phyloP scores from a whole-genome alignment of 2,329 filamentous ascomycete species.

The Neonectria faginata region DNA sequence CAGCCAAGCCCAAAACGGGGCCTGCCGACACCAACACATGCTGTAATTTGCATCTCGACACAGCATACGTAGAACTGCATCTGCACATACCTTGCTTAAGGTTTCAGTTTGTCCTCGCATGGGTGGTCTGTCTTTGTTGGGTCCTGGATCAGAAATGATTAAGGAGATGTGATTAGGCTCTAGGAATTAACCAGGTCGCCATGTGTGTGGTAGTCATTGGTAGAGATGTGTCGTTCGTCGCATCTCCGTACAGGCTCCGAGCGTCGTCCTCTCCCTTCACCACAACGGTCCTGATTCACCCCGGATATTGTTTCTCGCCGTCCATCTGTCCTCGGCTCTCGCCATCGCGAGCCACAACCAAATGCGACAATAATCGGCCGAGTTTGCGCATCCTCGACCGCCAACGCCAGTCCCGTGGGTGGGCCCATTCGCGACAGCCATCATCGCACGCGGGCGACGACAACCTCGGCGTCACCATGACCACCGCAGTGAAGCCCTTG shows the following conservation, averaged over 20 bases:
- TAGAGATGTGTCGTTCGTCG: too few relatives aligned
- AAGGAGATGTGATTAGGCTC: too few relatives aligned
- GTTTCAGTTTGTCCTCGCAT: too few relatives aligned
- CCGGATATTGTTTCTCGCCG: neutral
- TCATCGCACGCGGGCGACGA: constrained; percentile 2
- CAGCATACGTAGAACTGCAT: too few relatives aligned
- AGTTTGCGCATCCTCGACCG: neutral
- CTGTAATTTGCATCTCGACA: too few relatives aligned
- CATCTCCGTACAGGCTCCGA: neutral
- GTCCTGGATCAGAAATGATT: too few relatives aligned
- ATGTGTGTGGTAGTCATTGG: neutral
- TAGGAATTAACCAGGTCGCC: too few relatives aligned
- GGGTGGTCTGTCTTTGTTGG: too few relatives aligned
- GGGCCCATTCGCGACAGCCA: constrained; percentile 13
- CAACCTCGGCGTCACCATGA: neutral
- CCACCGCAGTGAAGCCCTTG: neutral
- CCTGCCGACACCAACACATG: too few relatives aligned
- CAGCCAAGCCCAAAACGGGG: too few relatives aligned
- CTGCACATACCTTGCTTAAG: too few relatives aligned
- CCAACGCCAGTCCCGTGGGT: neutral
- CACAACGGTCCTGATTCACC: neutral
- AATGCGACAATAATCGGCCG: neutral
- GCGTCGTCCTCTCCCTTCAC: too few relatives aligned
- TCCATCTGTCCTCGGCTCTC: constrained; percentile 6
- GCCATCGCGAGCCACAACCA: neutral